These are phyloP conservation scores for Nigrospora oryzae DNA, from an alignment of 2,329 filamentous ascomycete species.

Conservation along the genomic window DNA sequence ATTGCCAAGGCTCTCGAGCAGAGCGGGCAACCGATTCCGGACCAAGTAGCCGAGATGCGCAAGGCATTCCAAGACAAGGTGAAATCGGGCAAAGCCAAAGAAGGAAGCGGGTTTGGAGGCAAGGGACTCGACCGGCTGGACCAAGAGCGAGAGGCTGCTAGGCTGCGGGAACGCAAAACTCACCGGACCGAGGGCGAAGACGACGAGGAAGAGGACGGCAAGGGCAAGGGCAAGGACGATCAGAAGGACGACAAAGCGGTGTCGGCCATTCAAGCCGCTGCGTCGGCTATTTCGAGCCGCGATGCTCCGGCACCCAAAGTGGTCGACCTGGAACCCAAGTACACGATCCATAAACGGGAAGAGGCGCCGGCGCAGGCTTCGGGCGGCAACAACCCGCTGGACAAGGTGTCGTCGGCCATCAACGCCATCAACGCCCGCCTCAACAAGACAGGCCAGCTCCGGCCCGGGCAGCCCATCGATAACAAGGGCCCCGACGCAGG, in stretches of 20 bases:
- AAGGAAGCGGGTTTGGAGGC: constrained; percentile 84
- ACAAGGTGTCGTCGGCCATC: constrained; percentile 84
- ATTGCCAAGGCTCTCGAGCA: constrained; percentile 89
- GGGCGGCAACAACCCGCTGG: constrained; percentile 58
- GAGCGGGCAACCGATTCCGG: constrained; percentile 76
- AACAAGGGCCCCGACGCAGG: constrained; percentile 97
- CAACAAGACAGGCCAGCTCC: constrained; percentile 80
- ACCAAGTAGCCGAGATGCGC: constrained; percentile 55
- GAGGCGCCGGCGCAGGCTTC: constrained; percentile 32
- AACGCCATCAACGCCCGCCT: constrained; percentile 86
- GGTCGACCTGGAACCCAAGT: constrained; percentile 43
- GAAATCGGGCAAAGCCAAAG: constrained; percentile 85
- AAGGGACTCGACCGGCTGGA: constrained; percentile 90
- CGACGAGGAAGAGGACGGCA: constrained; percentile 65
- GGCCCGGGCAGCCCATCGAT: constrained; percentile 89
- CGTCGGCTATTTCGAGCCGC: constrained; percentile 47
- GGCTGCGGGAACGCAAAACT: constrained; percentile 77
- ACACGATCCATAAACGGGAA: constrained; percentile 65
- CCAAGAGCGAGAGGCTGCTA: constrained; percentile 80
- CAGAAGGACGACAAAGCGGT: constrained; percentile 63
- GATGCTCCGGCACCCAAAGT: constrained; percentile 33
- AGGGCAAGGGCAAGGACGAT: constrained; percentile 61
- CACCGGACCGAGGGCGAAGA: constrained; percentile 82
- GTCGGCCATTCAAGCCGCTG: constrained; percentile 54
- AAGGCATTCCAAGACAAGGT: constrained; percentile 81